Evolutionary conservation across 345 rosid species (phyloP).

Genomic region (Moringa oleifera): DNA sequence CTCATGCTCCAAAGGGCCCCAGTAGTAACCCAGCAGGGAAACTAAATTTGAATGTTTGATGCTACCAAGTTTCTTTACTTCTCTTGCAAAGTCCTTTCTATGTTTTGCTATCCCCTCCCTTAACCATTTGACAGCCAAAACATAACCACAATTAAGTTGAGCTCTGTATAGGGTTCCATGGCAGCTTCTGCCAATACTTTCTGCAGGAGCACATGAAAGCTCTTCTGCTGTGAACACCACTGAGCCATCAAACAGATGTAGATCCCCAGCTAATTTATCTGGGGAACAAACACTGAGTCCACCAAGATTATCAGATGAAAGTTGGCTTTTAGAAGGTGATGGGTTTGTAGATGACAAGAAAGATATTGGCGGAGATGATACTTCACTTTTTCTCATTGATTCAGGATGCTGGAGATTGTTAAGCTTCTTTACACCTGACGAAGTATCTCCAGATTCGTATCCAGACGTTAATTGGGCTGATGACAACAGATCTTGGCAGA

Average conservation of each 20-base stretch:
- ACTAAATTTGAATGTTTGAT: constrained; percentile 85
- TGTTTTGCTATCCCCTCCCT: constrained; percentile 83
- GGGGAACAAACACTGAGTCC: constrained; percentile 45
- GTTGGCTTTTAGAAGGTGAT: constrained; percentile 40
- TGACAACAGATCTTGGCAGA: constrained; percentile 29
- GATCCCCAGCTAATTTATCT: constrained; percentile 67
- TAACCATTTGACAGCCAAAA: constrained; percentile 77
- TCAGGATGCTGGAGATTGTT: constrained; percentile 23
- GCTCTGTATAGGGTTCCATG: constrained; percentile 78
- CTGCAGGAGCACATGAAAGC: constrained; percentile 85
- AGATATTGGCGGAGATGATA: constrained; percentile 46
- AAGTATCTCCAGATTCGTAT: constrained; percentile 32
- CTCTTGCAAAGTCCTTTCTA: constrained; percentile 78
- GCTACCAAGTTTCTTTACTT: constrained; percentile 78
- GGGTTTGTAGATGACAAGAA: constrained; percentile 50
- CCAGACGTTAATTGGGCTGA: constrained; percentile 22
- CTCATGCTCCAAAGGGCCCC: constrained; percentile 84
- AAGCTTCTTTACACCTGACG: constrained; percentile 27
- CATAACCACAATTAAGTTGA: constrained; percentile 51
- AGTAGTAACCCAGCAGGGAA: constrained; percentile 76
- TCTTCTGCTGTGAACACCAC: constrained; percentile 64
- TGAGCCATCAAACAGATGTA: constrained; percentile 64
- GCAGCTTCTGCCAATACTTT: constrained; percentile 80
- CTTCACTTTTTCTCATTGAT: constrained; percentile 32
- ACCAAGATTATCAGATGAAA: constrained; percentile 33